These are phyloP conservation scores for Metarhizium humberi DNA, from an alignment of 2,329 filamentous ascomycete genomes.

Conservation along the genomic window DNA sequence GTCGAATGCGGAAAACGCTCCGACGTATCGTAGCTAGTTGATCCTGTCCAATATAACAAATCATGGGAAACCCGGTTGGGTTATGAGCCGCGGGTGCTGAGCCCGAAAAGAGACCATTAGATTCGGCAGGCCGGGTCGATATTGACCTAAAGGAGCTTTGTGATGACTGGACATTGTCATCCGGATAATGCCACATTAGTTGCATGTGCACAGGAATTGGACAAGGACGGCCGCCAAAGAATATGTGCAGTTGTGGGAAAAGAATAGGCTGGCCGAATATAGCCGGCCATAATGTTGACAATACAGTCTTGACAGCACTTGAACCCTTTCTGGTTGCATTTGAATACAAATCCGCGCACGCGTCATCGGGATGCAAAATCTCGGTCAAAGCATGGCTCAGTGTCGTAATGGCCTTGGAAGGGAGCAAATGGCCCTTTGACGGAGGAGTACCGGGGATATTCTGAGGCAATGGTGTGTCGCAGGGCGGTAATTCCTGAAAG, in stretches of 20 bases:
- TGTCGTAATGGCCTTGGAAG: slow-evolving; percentile 31
- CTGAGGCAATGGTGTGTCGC: slow-evolving; percentile 30
- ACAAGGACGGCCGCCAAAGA: slow-evolving; percentile 38
- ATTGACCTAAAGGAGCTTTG: slow-evolving; percentile 26
- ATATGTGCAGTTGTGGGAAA: slow-evolving; percentile 35
- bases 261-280: slow-evolving; percentile 20
- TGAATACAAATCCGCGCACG: slow-evolving; percentile 12
- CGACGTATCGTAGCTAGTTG: slow-evolving; percentile 36
- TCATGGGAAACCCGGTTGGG: slow-evolving; percentile 22
- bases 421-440: slow-evolving; percentile 25
- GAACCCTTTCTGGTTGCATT: too few species aligned
- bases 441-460: slow-evolving; percentile 23
- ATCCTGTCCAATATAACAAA: slow-evolving; percentile 37
- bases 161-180: slow-evolving; percentile 13
- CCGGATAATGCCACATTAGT: slow-evolving; percentile 37
- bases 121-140: slow-evolving; percentile 25
- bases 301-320: slow-evolving; percentile 21
- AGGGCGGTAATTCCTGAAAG: slow-evolving; percentile 34
- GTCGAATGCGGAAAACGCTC: slow-evolving; percentile 36
- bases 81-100: slow-evolving; percentile 11
- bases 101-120: slow-evolving; percentile 13
- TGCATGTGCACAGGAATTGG: slow-evolving; percentile 36
- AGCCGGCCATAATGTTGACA: slow-evolving; percentile 35
- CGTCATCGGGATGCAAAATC: slow-evolving; percentile 26
- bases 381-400: slow-evolving; percentile 35